Percentiles rank a stretch among this genome's conserved stretches.
These are phyloP conservation scores for Gossypium gossypioides DNA, from an alignment of 441 rosid genomes.

Conservation along the genomic window DNA sequence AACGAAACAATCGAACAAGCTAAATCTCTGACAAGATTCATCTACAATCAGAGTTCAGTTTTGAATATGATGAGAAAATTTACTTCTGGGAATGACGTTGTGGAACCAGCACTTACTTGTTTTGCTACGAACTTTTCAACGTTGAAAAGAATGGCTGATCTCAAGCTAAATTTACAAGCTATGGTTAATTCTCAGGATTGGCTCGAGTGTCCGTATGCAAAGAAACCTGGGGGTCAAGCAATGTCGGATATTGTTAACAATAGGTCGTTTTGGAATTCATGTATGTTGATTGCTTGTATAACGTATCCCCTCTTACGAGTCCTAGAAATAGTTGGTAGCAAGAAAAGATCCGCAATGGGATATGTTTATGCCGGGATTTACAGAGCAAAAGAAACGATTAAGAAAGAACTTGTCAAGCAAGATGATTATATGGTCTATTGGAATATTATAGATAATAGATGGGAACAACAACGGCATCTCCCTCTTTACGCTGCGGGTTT, in stretches of 20 bases:
- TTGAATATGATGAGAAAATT: conserved; percentile 65
- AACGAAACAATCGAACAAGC: conserved; percentile 53
- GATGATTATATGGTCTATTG: conserved; percentile 69
- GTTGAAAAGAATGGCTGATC: conserved; percentile 44
- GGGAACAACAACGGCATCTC: conserved; percentile 54
- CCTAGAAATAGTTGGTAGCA: conserved; percentile 43
- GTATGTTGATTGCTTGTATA: conserved; percentile 38
- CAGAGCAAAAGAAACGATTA: conserved; percentile 70
- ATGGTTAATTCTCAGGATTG: conserved; percentile 91
- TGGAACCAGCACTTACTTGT: conserved; percentile 47
- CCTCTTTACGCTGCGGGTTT: conserved; percentile 91
- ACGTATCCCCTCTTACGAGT: conserved; percentile 56
- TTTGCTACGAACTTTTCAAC: conserved; percentile 63
- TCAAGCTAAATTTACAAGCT: conserved; percentile 60
- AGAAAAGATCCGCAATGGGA: conserved; percentile 77
- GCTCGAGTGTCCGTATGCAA: conserved; percentile 55
- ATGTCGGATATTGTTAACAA: conserved; percentile 53
- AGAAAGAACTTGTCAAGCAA: conserved; percentile 57
- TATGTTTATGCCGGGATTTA: conserved; percentile 72
- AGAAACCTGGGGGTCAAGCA: conserved; percentile 58
- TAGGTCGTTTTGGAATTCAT: conserved; percentile 66
- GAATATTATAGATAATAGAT: conserved; percentile 72
- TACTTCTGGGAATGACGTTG: conserved; percentile 68
- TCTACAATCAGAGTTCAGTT: conserved; percentile 60
- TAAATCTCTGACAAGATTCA: conserved; percentile 59